Base-by-base conservation (phyloP, 2,329 filamentous ascomycete species). In the Grosmannia huntii region DNA sequence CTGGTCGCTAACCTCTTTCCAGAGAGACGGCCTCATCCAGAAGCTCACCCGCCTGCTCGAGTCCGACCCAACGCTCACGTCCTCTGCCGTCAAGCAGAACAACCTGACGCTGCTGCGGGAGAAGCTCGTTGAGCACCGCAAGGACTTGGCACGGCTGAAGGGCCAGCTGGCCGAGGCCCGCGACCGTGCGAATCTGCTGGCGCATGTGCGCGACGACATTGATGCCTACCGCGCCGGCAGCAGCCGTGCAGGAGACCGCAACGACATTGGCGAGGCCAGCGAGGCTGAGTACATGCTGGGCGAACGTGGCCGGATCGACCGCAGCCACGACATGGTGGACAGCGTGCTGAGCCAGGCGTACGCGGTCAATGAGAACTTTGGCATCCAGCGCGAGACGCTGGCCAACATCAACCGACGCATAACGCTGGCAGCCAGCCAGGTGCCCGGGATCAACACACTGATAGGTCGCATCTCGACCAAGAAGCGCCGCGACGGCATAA, bases 201-300 rank as follows among this genome's bases (percentile, higher is more conserved):
- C 85, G 57, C 94, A 90, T 67, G 90, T 99, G 54, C 88, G 90
- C 62, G 87, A 87, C 66, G 94, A 99, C 70, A 97, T 97, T 71
- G 82, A 90, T 70, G 85, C 89, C 57, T 96, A 96, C 75, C 88
- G 87, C 57, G 83, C 82, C 59, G 94, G 95, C 69, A 55, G 89
- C 57, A 96, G 95, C 74, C 87, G 87, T 58, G 84, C 82, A 60
- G 92, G 95, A 69, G 57, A 51, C 12, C 44, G 48, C 23, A 53
- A 28, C 28, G 57, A 23, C n/a, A 28, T n/a, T 21, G 89, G 89
- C 10, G 87, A 83, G 65, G 84, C 84, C 3, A 87, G 86, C 57
- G 94, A 97, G 74, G 90, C 90, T 53, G 92, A 99, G 61, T 99
- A 97, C 76, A 96, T 99, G 91, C 80, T 99, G 31, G 87, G 89